Conservation (phyloP, 192 early-diverging fungal species). For the Thoreauomyces humboldtii region DNA sequence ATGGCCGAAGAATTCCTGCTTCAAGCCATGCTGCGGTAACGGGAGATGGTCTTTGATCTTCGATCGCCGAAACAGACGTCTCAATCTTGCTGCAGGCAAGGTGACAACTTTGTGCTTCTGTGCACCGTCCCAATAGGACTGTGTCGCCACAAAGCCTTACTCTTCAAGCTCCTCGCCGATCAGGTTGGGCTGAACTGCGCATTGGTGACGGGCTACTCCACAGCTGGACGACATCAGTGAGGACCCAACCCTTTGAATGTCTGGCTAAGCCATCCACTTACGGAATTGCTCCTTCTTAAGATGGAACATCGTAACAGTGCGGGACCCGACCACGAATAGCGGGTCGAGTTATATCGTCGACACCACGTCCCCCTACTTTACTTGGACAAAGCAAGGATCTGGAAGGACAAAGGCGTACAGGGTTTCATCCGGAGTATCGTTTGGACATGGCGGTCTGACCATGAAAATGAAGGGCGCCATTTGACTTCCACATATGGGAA, state of each 20-base stretch:
- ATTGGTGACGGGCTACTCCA: constrained; percentile 50
- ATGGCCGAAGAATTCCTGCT: constrained; percentile 40
- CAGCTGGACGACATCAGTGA: constrained; percentile 49
- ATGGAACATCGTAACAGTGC: constrained; percentile 52
- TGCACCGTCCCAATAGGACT: constrained; percentile 45
- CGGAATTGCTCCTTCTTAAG: constrained; percentile 11
- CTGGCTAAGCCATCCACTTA: background rate
- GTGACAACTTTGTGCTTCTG: constrained; percentile 51
- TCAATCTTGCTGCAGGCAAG: constrained; percentile 30
- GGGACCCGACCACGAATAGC: background rate
- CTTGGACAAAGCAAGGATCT: constrained; percentile 50
- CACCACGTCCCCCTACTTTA: constrained; percentile 50
- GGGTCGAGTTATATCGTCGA: constrained; percentile 38
- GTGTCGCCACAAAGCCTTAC: constrained; percentile 51
- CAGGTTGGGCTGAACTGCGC: constrained; percentile 44
- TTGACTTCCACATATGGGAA: background rate
- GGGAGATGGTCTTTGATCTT: background rate
- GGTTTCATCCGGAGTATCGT: constrained; percentile 33
- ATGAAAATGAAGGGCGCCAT: constrained; percentile 40
- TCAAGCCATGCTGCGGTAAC: constrained; percentile 40
- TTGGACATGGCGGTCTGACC: constrained; percentile 52
- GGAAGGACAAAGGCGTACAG: constrained; percentile 41
- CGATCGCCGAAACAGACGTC: background rate
- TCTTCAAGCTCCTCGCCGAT: constrained; percentile 53
- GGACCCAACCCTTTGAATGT: constrained; percentile 8